Conservation (phyloP, 2,329 filamentous ascomycete species). For the Neoscytalidium dimidiatum region DNA sequence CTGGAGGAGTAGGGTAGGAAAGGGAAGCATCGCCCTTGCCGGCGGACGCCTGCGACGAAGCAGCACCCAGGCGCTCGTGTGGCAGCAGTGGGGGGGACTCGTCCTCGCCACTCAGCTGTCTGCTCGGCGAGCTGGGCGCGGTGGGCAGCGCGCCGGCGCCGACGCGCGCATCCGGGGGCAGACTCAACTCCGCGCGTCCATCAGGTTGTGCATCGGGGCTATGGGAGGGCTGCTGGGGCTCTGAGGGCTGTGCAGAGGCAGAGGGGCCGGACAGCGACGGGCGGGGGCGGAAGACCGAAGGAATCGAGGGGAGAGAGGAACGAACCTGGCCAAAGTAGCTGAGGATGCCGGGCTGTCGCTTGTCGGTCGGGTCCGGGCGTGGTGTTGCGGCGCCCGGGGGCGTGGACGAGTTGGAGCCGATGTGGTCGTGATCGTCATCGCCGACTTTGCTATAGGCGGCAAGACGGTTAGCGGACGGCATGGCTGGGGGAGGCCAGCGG, state of each 20-base stretch:
- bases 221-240: slow-evolving; percentile 26
- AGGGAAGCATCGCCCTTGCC: slow-evolving; percentile 23
- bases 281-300: slow-evolving; percentile 50
- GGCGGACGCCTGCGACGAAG: slow-evolving; percentile 14
- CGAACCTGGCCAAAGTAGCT: slow-evolving; percentile 99
- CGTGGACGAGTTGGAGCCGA: slow-evolving; percentile 79
- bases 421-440: slow-evolving; percentile 72
- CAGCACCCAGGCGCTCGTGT: slow-evolving; percentile 31
- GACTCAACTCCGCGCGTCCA: background rate
- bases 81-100: slow-evolving; percentile 37
- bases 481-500: slow-evolving; percentile 22
- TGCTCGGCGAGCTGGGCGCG: slow-evolving; percentile 35
- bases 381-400: slow-evolving; percentile 91
- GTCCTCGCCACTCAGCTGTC: slow-evolving; percentile 21
- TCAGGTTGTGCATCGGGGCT: slow-evolving; percentile 21
- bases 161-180: background rate
- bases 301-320: slow-evolving; percentile 57
- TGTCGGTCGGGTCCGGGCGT: slow-evolving; percentile 90
- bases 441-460: slow-evolving; percentile 40
- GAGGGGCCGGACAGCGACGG: slow-evolving; percentile 41
- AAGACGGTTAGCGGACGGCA: slow-evolving; percentile 36
- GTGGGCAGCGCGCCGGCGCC: slow-evolving; percentile 28
- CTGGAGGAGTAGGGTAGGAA: slow-evolving; percentile 44
- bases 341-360: slow-evolving; percentile 87
- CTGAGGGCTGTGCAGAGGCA: slow-evolving; percentile 38